A percentile compares a stretch with the other conserved stretches of the same genome.
Evolutionary conservation across 352 stramenopile genomes (phyloP).

Genomic region (Pythium guiyangense): DNA sequence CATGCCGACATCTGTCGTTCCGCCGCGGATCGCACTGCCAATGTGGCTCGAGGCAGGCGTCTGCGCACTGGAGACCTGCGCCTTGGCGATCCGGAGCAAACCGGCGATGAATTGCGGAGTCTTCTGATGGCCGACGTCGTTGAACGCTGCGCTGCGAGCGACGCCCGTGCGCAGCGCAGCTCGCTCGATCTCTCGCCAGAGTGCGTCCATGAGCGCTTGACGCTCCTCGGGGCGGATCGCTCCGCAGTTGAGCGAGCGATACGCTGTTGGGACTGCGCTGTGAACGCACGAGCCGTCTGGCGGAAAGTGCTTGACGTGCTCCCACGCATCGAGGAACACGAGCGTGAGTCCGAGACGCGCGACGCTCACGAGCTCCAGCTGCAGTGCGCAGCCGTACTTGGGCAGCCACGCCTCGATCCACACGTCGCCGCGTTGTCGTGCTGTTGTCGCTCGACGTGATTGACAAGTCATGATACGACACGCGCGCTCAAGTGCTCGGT

Average conservation of each 20-base stretch:
- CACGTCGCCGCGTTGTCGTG: not conserved
- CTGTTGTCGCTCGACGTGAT: not conserved
- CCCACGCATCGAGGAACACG: conserved; percentile 39
- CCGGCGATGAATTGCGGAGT: conserved; percentile 46
- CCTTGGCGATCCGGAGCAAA: conserved; percentile 18
- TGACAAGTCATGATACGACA: conserved; percentile 9
- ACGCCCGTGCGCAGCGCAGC: conserved; percentile 19
- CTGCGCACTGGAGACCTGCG: not conserved
- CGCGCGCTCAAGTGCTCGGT: conserved; percentile 15
- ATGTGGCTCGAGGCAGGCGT: not conserved
- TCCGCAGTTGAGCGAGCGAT: conserved; percentile 25
- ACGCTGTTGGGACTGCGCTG: conserved; percentile 26
- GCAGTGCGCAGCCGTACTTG: conserved; percentile 37
- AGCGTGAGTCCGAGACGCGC: conserved; percentile 24
- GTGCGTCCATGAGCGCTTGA: conserved; percentile 6
- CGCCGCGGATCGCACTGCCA: conserved; percentile 14
- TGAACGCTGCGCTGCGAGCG: conserved; percentile 23
- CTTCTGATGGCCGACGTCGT: conserved; percentile 37
- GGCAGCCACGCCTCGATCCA: conserved; percentile 40
- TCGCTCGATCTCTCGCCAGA: conserved; percentile 18
- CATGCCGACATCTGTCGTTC: conserved; percentile 42
- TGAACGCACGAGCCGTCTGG: conserved; percentile 22
- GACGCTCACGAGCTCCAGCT: conserved; percentile 21
- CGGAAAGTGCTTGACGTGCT: conserved; percentile 28
- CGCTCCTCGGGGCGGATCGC: conserved; percentile 15